Conservation (phyloP, 1,284 basidiomycete species). For the Exobasidium rhododendri region DNA sequence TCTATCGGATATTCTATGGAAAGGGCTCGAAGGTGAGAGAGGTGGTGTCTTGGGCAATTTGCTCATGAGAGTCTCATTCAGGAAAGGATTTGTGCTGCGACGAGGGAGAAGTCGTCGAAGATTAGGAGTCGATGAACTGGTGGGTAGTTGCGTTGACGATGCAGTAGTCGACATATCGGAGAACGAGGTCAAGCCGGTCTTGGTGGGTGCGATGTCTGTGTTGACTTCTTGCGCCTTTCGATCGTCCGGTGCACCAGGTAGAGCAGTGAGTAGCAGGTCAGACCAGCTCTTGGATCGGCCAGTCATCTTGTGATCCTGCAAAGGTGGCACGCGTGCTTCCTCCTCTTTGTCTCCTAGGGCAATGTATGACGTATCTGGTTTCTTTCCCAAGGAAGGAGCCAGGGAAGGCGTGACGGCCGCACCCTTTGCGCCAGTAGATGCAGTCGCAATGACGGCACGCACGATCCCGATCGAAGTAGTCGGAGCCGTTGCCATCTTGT, state of each 20-base stretch:
- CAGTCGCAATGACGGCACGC: slow-evolving; percentile 6
- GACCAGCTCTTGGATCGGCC: background rate
- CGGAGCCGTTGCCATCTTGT: background rate
- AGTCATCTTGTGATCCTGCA: background rate
- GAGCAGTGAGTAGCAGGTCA: background rate
- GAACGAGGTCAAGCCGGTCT: slow-evolving; percentile 9
- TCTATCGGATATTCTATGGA: background rate
- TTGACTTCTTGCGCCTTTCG: background rate
- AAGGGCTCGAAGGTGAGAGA: slow-evolving; percentile 4
- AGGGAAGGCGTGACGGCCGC: background rate
- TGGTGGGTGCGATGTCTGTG: background rate
- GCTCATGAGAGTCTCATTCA: background rate
- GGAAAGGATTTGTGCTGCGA: slow-evolving; percentile 10
- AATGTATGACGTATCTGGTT: background rate
- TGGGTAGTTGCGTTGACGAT: background rate
- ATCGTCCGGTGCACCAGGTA: background rate
- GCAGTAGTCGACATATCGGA: background rate
- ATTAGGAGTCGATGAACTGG: background rate
- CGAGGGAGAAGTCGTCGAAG: background rate
- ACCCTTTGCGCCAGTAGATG: background rate
- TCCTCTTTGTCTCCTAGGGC: background rate
- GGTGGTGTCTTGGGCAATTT: slow-evolving; percentile 6
- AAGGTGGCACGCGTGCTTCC: background rate
- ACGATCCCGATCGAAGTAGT: background rate
- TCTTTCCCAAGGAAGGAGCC: background rate